Evolutionary conservation across 2,329 filamentous ascomycete genomes (phyloP).

Genomic region (Epichloe coenophiala): DNA sequence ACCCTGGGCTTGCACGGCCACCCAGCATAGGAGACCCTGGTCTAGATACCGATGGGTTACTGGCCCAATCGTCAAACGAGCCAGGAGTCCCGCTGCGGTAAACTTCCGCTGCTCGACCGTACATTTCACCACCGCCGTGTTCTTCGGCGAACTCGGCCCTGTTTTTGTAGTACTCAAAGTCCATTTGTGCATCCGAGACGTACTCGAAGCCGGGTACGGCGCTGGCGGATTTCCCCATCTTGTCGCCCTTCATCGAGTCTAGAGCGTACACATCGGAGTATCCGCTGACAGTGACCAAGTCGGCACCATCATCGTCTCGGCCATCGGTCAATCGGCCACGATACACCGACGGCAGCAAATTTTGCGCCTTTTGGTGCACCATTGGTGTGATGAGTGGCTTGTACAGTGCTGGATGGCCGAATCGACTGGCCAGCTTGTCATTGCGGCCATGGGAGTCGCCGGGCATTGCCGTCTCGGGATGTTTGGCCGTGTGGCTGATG

Average conservation of each 20-base stretch:
- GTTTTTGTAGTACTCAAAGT: constrained; percentile 88
- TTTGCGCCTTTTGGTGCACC: constrained; percentile 84
- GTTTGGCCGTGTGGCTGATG: constrained; percentile 41
- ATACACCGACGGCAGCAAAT: constrained; percentile 75
- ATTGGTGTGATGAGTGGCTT: constrained; percentile 84
- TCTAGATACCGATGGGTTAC: constrained; percentile 29
- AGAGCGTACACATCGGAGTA: constrained; percentile 75
- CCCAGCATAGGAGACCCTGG: constrained; percentile 33
- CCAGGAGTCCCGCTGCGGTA: constrained; percentile 48
- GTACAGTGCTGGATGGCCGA: constrained; percentile 85
- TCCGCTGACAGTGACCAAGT: constrained; percentile 47
- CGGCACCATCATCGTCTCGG: constrained; percentile 42
- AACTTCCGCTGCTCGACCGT: constrained; percentile 45
- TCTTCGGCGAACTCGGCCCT: constrained; percentile 77
- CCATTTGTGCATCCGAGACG: constrained; percentile 72
- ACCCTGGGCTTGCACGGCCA: constrained; percentile 14
- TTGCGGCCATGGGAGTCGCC: constrained; percentile 40
- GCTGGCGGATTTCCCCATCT: constrained; percentile 31
- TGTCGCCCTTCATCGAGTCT: constrained; percentile 56
- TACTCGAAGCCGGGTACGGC: constrained; percentile 69
- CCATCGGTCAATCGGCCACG: constrained; percentile 62
- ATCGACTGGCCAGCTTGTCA: constrained; percentile 62
- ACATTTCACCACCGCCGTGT: constrained; percentile 63
- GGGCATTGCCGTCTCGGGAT: constrained; percentile 28
- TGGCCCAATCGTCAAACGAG: constrained; percentile 29